A percentile compares a stretch with the other conserved stretches of the same genome.
Evolutionary conservation across 2,329 filamentous ascomycete genomes (phyloP).

Genomic region (Ophiostoma pallidulum): DNA sequence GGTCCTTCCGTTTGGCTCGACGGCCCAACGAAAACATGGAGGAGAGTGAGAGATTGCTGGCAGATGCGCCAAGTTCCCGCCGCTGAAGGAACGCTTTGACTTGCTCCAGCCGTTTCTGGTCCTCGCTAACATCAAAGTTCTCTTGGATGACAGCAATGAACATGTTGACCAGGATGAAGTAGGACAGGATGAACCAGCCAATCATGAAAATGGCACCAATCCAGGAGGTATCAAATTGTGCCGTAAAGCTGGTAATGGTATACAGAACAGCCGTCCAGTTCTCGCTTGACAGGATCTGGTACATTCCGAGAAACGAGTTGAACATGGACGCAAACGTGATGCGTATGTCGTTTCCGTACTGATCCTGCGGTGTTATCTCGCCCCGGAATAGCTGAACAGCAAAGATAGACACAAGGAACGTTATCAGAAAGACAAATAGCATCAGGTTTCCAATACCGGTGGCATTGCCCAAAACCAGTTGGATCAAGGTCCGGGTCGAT

Average conservation of each 20-base stretch:
- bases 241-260: slow-evolving; percentile 62
- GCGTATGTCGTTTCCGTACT: slow-evolving; percentile 50
- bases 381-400: slow-evolving; percentile 88
- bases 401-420: slow-evolving; percentile 87
- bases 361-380: slow-evolving; percentile 59
- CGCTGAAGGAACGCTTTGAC: slow-evolving; percentile 90
- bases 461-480: slow-evolving; percentile 81
- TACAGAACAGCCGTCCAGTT: slow-evolving; percentile 91
- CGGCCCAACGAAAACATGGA: slow-evolving; percentile 58
- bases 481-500: slow-evolving; percentile 76
- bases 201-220: slow-evolving; percentile 86
- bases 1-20: slow-evolving; percentile 59
- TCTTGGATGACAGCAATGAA: slow-evolving; percentile 99
- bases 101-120: slow-evolving; percentile 94
- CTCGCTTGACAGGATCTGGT: slow-evolving; percentile 90
- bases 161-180: slow-evolving; percentile 97
- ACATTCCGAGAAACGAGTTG: slow-evolving; percentile 96
- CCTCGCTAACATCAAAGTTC: slow-evolving; percentile 97
- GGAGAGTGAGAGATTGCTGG: slow-evolving; percentile 67
- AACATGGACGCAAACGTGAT: slow-evolving; percentile 85
- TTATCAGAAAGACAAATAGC: slow-evolving; percentile 91
- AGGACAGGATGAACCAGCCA: slow-evolving; percentile 89
- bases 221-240: slow-evolving; percentile 66
- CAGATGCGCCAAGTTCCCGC: slow-evolving; percentile 67
- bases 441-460: slow-evolving; percentile 90